Evolutionary conservation across 2,329 filamentous ascomycete species (phyloP).

Genomic region (Colletotrichum graminicola): DNA sequence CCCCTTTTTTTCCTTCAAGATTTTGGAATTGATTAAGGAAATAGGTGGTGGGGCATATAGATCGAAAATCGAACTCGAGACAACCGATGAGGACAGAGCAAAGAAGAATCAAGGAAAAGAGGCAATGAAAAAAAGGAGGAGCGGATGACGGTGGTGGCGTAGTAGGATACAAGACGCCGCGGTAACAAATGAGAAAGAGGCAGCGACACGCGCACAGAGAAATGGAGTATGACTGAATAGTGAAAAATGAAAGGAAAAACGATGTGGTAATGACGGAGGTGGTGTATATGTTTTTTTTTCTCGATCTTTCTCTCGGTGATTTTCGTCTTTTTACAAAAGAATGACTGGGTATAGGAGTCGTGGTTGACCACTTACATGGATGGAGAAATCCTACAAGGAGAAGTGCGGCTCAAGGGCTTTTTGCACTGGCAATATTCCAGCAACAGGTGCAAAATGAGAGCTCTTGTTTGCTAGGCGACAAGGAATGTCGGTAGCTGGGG

Average conservation of each 20-base stretch:
- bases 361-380: conserved; percentile 41
- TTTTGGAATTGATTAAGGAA: not conserved
- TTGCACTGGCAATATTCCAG: conserved; percentile 44
- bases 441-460: conserved; percentile 35
- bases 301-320: conserved; percentile 6
- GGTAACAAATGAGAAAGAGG: not conserved
- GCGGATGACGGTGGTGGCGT: conserved; percentile 7
- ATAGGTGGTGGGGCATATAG: conserved; percentile 16
- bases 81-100: conserved; percentile 4
- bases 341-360: conserved; percentile 9
- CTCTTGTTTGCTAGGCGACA: conserved; percentile 32
- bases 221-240: not conserved
- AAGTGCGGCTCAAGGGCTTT: conserved; percentile 34
- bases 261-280: conserved; percentile 15
- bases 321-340: not conserved
- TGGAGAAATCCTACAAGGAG: conserved; percentile 22
- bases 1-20: not conserved
- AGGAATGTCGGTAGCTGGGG: conserved; percentile 42
- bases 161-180: not conserved
- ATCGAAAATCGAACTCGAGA: conserved; percentile 3
- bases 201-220: not conserved
- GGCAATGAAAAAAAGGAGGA: conserved; percentile 15
- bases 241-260: not conserved
- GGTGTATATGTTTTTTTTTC: conserved; percentile 16
- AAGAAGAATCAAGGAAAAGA: not conserved